A percentile compares a stretch with the other conserved stretches of the same genome.
Evolutionary conservation across 1,284 basidiomycete genomes (phyloP).

Genomic region (Flammula alnicola): DNA sequence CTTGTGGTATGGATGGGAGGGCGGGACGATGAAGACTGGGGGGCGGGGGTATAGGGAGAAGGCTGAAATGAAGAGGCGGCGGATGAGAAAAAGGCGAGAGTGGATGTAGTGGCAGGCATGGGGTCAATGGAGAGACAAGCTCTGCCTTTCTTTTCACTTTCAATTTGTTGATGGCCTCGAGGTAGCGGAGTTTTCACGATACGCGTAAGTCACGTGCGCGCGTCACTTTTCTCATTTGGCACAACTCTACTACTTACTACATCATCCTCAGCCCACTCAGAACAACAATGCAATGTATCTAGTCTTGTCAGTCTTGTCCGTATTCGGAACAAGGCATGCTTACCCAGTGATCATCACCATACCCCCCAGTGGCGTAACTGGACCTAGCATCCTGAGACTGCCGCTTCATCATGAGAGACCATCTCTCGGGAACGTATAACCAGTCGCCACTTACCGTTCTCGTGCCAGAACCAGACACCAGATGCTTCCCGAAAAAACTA

Average conservation of each 20-base stretch:
- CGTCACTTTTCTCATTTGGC: no score
- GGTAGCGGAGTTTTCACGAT: constrained; percentile 42
- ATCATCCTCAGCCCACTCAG: constrained; percentile 30
- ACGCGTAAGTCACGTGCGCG: constrained; percentile 43
- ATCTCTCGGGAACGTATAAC: constrained; percentile 3
- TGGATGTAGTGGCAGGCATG: constrained; percentile 43
- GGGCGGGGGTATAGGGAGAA: constrained; percentile 54
- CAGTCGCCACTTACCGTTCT: constrained; percentile 47
- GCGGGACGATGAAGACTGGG: constrained; percentile 24
- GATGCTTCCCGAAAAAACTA: constrained; percentile 77
- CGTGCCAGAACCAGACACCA: constrained; percentile 63
- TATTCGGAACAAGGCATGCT: constrained; percentile 31
- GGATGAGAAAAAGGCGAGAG: constrained; percentile 61
- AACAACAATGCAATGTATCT: constrained; percentile 56
- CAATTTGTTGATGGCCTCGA: constrained; percentile 30
- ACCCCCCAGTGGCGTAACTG: constrained; percentile 79
- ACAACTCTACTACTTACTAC: constrained; percentile 1
- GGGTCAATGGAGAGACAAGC: constrained; percentile 30
- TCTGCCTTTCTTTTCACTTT: constrained; percentile 9
- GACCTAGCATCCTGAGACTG: constrained; percentile 69
- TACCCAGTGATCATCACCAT: constrained; percentile 79
- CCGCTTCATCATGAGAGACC: background rate
- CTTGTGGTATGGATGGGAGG: constrained; percentile 28
- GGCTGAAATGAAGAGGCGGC: constrained; percentile 64
- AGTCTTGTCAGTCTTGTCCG: constrained; percentile 11